phyloP scores from a whole-genome alignment of 2,329 filamentous ascomycete species.

The Ophiocordyceps australis region DNA sequence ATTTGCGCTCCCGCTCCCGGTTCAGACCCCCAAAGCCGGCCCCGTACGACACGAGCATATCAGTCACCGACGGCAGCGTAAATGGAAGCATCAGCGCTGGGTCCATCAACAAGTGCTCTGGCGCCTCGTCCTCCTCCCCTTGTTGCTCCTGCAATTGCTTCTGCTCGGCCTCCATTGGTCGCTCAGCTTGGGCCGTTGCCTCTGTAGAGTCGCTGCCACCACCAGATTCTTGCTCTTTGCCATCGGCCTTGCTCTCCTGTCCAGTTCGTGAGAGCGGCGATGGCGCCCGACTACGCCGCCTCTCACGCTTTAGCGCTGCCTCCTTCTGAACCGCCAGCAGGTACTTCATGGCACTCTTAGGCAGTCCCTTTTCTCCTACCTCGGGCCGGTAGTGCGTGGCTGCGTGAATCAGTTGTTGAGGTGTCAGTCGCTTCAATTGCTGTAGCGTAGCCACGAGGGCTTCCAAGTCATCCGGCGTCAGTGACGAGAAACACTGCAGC shows the following conservation, averaged over 20 bases:
- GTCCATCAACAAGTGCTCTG: conserved; percentile 65
- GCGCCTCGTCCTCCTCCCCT: conserved; percentile 41
- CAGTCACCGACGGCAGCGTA: conserved; percentile 83
- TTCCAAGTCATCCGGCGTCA: conserved; percentile 71
- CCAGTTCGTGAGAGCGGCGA: conserved; percentile 18
- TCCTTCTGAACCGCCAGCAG: conserved; percentile 66
- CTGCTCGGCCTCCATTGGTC: too few species aligned
- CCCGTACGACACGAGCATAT: conserved; percentile 92
- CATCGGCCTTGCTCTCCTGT: conserved; percentile 19
- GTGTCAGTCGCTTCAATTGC: conserved; percentile 68
- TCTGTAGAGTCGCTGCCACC: conserved; percentile 14
- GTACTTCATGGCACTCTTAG: conserved; percentile 78
- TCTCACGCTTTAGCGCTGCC: conserved; percentile 38
- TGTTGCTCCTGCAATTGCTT: too few species aligned
- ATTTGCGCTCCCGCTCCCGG: conserved; percentile 79
- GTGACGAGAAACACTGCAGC: conserved; percentile 92
- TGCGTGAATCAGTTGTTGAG: conserved; percentile 78
- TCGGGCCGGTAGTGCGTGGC: conserved; percentile 88
- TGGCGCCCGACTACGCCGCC: conserved; percentile 26
- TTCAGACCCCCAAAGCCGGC: conserved; percentile 89
- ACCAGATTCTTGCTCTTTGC: conserved; percentile 22
- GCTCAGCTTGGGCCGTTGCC: too few species aligned
- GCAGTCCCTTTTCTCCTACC: conserved; percentile 82
- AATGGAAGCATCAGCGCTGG: conserved; percentile 89
- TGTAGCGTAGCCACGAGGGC: conserved; percentile 76